These are phyloP conservation scores for Malus hybrid DNA, from an alignment of 331 rosid species.

Conservation along the genomic window DNA sequence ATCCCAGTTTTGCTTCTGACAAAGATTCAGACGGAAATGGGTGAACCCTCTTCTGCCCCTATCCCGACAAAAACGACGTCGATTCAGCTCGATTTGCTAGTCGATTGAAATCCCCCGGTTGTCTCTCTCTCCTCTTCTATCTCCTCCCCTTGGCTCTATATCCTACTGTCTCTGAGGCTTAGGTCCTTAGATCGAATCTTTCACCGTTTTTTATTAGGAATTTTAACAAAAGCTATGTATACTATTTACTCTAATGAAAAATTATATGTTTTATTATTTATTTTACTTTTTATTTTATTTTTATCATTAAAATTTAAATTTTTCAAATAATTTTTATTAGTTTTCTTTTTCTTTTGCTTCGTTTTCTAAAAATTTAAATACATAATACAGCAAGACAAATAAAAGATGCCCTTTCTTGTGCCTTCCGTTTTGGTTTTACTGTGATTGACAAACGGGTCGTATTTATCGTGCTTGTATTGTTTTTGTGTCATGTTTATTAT, in stretches of 20 bases:
- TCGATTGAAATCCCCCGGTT: slow-evolving; percentile 14
- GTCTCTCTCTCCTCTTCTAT: slow-evolving; percentile 16
- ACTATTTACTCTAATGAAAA: too few species aligned
- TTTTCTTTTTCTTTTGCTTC: not conserved
- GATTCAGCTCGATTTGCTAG: slow-evolving; percentile 29
- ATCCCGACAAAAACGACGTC: slow-evolving; percentile 18
- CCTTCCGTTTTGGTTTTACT: not conserved
- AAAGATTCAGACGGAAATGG: not conserved
- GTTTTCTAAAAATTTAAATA: not conserved
- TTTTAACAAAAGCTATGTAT: too few species aligned
- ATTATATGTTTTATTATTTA: too few species aligned
- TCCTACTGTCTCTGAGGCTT: slow-evolving; percentile 35
- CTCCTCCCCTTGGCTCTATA: slow-evolving; percentile 15
- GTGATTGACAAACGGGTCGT: rapidly evolving
- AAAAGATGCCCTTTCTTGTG: not conserved
- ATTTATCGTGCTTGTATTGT: too few species aligned
- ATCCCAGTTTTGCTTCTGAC: slow-evolving; percentile 32
- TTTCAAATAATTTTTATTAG: too few species aligned
- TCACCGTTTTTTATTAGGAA: not conserved
- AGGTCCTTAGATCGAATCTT: slow-evolving; percentile 50
- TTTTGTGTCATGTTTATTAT: too few species aligned
- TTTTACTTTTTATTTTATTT: too few species aligned
- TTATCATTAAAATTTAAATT: too few species aligned
- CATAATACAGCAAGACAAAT: not conserved
- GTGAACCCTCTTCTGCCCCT: not conserved